Base-by-base conservation (phyloP, 257 asterid genomes). In the Plantago ovata region DNA sequence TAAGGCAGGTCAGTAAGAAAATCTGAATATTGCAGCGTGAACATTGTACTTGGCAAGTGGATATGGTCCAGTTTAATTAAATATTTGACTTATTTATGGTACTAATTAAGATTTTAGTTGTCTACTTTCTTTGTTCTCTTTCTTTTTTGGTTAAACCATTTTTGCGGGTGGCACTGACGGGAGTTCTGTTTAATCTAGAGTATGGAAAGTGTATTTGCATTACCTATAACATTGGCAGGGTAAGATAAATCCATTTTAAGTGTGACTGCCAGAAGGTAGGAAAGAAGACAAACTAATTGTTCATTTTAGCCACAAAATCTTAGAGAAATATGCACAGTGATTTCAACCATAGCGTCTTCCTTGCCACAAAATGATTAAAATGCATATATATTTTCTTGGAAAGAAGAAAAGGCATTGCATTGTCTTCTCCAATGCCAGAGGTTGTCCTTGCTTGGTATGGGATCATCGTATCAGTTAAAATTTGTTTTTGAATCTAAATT, bases 221-320 rank as follows among this genome's bases (percentile, higher is more conserved):
- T 49, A 48, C 15, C 44, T 54, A 28, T 40, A 60, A 21, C 62
- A 21, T 45, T 43, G 64, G 22, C 64, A 59, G 56, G 36, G 38
- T 71, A 48, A 42, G 50, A 66, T 64, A 45, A 47, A 36, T 47
- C 55, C 56, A 22, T n/a, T 32, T 18, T 11, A 13, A 14, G 45
- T 18, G 38, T 24, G 36, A 39, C 15, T 22, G 44, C 50, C 20
- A 58, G 58, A 10, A 23, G 56, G 48, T n/a, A 20, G 16, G 21
- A 24, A 4, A 13, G 63, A 39, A 32, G 60, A 62, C 56, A 48
- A 64, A 53, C 12, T 57, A 53, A 14, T 21, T 48, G 50, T 20
- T 56, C 62, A 42, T 44, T 36, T 38, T 28, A 67, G 58, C 19
- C 55, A n/a, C n/a, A 16, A 56, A 21, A 38, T 52, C 57, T 33